Conservation (phyloP, 2,329 filamentous ascomycete species). For the Pestalotiopsis sp. region DNA sequence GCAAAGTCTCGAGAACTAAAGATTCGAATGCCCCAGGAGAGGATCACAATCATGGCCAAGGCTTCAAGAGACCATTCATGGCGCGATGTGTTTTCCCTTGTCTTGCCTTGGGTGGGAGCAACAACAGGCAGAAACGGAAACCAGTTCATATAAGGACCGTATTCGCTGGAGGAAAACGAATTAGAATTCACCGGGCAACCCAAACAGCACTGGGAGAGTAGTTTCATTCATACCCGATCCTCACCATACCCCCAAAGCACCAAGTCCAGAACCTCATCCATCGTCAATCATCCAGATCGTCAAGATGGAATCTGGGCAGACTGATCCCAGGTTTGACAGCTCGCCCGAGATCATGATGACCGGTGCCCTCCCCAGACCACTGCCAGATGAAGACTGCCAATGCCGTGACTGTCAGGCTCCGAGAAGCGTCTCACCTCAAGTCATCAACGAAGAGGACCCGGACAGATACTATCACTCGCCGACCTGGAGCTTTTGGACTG, state of each 20-base stretch:
- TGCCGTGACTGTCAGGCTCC: background rate
- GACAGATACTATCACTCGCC: background rate
- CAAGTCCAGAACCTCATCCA: background rate
- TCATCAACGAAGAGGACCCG: background rate
- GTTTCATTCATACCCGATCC: background rate
- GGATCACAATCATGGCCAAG: background rate
- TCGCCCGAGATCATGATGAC: background rate
- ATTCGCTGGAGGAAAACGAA: background rate
- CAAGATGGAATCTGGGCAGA: background rate
- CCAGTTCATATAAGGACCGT: constrained; percentile 2
- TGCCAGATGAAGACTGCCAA: background rate
- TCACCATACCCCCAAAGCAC: background rate
- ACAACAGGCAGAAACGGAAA: background rate
- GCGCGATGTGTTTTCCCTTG: constrained; percentile 7
- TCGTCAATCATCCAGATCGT: background rate
- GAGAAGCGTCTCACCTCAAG: background rate
- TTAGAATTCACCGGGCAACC: background rate
- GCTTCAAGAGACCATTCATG: background rate
- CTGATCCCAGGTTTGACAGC: background rate
- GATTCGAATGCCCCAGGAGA: background rate
- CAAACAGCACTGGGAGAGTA: background rate
- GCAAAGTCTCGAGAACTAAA: background rate
- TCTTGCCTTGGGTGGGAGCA: constrained; percentile 13
- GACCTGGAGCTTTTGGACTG: too few species aligned
- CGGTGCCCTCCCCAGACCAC: background rate